Conservation (phyloP, 306 rosid genomes). For the Oxytropis ochrocephala region DNA sequence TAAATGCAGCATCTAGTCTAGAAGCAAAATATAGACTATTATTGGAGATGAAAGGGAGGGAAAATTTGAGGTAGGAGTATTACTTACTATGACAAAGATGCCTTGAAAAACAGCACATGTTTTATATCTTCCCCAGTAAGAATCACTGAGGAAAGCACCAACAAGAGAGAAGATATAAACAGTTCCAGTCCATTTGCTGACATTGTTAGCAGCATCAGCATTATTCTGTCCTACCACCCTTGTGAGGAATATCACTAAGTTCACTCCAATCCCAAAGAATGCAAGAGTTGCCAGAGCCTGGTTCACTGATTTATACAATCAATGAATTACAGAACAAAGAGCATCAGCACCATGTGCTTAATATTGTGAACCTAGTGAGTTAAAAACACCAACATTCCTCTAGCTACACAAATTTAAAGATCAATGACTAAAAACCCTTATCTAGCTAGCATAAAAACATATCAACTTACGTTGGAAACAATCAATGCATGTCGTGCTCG, state of each 20-base stretch:
- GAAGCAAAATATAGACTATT: neutral
- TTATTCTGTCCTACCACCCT: conserved; percentile 75
- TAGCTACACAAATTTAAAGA: conserved; percentile 1
- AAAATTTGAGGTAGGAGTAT: neutral
- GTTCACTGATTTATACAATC: conserved; percentile 58
- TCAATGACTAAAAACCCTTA: neutral
- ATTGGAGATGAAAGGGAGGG: neutral
- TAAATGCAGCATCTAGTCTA: neutral
- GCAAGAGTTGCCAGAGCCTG: conserved; percentile 91
- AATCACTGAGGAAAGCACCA: conserved; percentile 96
- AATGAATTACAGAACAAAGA: conserved; percentile 9
- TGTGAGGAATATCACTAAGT: conserved; percentile 81
- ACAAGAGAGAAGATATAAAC: conserved; percentile 93
- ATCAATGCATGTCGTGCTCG: neutral
- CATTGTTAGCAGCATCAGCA: conserved; percentile 85
- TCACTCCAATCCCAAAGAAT: conserved; percentile 91
- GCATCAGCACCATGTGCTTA: neutral
- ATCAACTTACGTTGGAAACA: neutral
- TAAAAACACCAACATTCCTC: neutral
- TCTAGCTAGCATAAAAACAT: neutral
- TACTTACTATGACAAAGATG: conserved; percentile 82
- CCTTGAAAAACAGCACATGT: conserved; percentile 80
- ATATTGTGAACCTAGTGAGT: neutral
- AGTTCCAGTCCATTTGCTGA: conserved; percentile 97
- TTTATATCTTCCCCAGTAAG: conserved; percentile 93